Conservation (phyloP, 2,329 filamentous ascomycete genomes). For the Neocucurbitaria cava region DNA sequence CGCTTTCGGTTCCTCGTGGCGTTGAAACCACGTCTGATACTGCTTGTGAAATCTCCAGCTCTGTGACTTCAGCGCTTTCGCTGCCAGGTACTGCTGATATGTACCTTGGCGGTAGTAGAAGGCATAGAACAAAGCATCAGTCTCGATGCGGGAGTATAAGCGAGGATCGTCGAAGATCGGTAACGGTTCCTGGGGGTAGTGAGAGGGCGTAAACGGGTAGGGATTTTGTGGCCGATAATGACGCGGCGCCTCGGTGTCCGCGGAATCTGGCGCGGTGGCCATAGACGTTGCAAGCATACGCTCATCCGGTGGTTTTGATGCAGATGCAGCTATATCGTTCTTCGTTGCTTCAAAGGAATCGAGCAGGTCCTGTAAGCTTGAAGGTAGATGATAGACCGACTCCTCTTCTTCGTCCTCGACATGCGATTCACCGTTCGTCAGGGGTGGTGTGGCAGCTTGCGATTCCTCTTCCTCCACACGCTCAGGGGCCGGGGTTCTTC, state of each 20-base stretch:
- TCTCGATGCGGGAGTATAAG: constrained; percentile 87
- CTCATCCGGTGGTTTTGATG: constrained; percentile 69
- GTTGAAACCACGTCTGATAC: constrained; percentile 98
- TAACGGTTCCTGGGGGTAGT: constrained; percentile 93
- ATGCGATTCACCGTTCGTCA: constrained; percentile 62
- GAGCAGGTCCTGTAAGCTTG: constrained; percentile 86
- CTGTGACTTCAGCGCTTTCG: constrained; percentile 96
- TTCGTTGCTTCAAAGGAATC: constrained; percentile 89
- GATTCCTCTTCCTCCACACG: constrained; percentile 43
- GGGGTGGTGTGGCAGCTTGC: constrained; percentile 45
- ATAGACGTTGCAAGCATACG: constrained; percentile 80
- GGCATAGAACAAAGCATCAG: constrained; percentile 96
- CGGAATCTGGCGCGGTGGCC: constrained; percentile 72
- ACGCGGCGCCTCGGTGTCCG: constrained; percentile 81
- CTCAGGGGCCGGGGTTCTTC: constrained; percentile 40
- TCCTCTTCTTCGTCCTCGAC: constrained; percentile 69
- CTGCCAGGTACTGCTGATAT: constrained; percentile 93
- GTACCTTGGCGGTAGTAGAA: constrained; percentile 99
- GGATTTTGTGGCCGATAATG: constrained; percentile 85
- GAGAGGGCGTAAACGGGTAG: constrained; percentile 74
- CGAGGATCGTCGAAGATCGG: constrained; percentile 89
- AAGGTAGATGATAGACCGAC: constrained; percentile 90
- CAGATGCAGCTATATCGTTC: constrained; percentile 66
- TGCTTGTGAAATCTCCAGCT: constrained; percentile 99
- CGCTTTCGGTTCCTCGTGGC: constrained; percentile 96